These are phyloP conservation scores for Lachancea dasiensis DNA, from an alignment of 805 yeast genomes.

Conservation along the genomic window DNA sequence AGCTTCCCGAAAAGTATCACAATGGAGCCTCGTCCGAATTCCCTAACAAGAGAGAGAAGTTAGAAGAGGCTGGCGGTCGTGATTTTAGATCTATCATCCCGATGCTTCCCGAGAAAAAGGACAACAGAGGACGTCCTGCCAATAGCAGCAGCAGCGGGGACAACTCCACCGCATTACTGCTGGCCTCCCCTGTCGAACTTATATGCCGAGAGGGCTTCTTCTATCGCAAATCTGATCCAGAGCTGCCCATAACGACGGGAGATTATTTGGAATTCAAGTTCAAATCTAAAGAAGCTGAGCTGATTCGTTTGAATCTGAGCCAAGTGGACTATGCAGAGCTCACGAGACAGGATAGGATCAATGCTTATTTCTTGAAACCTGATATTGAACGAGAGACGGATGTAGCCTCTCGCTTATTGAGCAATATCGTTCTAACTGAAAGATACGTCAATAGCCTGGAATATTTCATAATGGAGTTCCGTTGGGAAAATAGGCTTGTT, in stretches of 20 bases:
- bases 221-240: conserved; percentile 24
- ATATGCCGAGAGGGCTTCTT: conserved; percentile 30
- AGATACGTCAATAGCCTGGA: conserved; percentile 32
- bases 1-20: conserved; percentile 7
- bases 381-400: conserved; percentile 28
- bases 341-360: conserved; percentile 25
- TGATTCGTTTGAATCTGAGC: conserved; percentile 17
- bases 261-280: conserved; percentile 29
- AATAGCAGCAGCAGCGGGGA: conserved; percentile 11
- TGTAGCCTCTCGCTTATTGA: conserved; percentile 22
- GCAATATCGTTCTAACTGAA: conserved; percentile 29
- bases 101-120: conserved; percentile 13
- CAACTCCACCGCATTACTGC: conserved; percentile 15
- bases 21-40: conserved; percentile 2
- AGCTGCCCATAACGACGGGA: conserved; percentile 29
- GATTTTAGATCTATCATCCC: conserved; percentile 10
- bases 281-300: conserved; percentile 28
- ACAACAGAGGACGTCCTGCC: conserved; percentile 12
- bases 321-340: conserved; percentile 18
- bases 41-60: conserved; percentile 8
- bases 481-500: conserved; percentile 33
- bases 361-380: conserved; percentile 27
- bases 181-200: conserved; percentile 29
- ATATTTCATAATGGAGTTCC: conserved; percentile 33
- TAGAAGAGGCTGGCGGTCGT: conserved; percentile 7